Base-by-base conservation (phyloP, 192 early-diverging fungal species). In the Entomortierella lignicola region DNA sequence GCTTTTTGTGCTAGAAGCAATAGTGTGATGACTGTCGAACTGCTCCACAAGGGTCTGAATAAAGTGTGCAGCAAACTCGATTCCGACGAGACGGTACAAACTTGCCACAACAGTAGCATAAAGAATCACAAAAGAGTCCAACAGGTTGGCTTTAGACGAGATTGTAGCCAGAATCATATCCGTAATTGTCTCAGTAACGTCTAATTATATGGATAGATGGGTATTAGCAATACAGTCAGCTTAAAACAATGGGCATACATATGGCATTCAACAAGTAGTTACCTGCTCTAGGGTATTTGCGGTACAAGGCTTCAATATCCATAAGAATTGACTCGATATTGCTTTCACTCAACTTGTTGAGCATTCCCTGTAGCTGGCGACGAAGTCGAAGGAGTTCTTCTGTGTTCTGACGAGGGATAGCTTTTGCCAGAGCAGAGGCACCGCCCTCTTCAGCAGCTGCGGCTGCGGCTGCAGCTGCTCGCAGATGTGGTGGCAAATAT, bases 401-500 rank as follows among this genome's bases (percentile, higher is more conserved):
- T 29, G 82, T 85, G 48, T 92, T 88, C 29, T 70, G 58, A 17
- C 75, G 48, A 12, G 75, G 75, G 30, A 79, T 79, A 26, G 67
- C 62, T 54, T 70, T 79, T 39, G 75, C 75, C 21, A 79, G 50
- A 25, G 60, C 66, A 23, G 75, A 64, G 4, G 75, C 75, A 13
- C 75, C 61, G 18, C 62, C 39, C 26, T 69, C 61, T 60, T 56
- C 29, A 30, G 60, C 69, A 41, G 60, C 50, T 17, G 37, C 44
- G 15, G 69, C 70, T 0, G 85, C 72, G 8, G 72, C 68, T 27
- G 88, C 64, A 39, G 85, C 80, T 18, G 59, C 60, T 55, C 96
- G 92, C 21, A 98, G 84, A 54, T 95, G 91, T 41, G 97, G 97
- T 25, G 97, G 97, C 21, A 98, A 81, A 66, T 99, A 99, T 80